Base-by-base conservation (phyloP, 2,329 filamentous ascomycete species). In the Lasiodiplodia citricola region DNA sequence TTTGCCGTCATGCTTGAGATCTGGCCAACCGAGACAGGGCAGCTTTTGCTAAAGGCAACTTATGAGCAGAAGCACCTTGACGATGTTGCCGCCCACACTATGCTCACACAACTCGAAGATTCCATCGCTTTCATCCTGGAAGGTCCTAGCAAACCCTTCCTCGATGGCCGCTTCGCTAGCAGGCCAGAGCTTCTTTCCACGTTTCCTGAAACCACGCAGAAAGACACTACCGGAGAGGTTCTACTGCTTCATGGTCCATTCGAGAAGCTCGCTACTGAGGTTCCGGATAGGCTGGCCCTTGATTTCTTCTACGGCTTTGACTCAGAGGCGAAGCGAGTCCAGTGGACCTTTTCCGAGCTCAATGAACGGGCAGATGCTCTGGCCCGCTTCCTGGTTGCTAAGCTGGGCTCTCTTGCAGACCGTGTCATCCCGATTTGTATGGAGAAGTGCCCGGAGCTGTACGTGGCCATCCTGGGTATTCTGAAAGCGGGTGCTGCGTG, bases 401-500 rank as follows among this genome's bases (percentile, higher is more conserved):
- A 71, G 47, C 73, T 76, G 51, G 80, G 75, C 2, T 78, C 55
- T 47, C 62, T 66, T 25, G 35, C 52, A 6, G 10, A 75, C 80
- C 6, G 79, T 77, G 10, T 69, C 16, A 31, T 69, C 18, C 68
- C 68, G 5, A 78, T 83, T 16, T 81, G 79, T 44, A 81, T 83
- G 71, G 75, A 80, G 25, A 78, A 79, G 66, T 78, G 77, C 56
- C 75, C 79, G 3, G 76, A 78, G 11, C 44, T 76, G 18, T 82
- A 81, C 21, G 74, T 83, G 21, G 75, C 81, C n/a, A 79, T 83
- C 28, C 71, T 83, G 7, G 81, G 76, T 35, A 77, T 80, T 28
- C 71, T 84, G 58, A 83, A 83, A 69, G 77, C 81, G 35, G 82
- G 82, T 1, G 78, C 73, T 23, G 81, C 80, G 1, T 82, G 79